Evolutionary conservation across 495 filamentous ascomycete species (phyloP), one percentile per base, ranked within the genome.

Genomic region (Aspergillus sparsus): DNA sequence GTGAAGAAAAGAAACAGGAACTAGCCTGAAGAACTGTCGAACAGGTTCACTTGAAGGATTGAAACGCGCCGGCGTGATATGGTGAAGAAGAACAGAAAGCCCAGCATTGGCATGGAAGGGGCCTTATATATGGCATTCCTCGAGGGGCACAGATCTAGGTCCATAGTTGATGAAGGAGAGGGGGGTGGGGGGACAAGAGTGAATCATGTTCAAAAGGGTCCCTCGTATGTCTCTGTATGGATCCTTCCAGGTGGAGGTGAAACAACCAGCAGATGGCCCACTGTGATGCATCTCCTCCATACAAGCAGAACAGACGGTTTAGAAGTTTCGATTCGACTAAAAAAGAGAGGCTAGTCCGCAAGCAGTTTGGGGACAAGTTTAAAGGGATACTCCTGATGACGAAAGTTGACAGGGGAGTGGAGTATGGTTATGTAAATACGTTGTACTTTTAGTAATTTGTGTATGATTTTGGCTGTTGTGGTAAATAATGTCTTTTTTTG

Each of bases 21-120:
- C 74, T 74, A 63, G 74, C 74, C 74, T 71, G 74, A 61, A 57
- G 44, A 59, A 62, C 36, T 68, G 63, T 73, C 68, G 64, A 75
- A 71, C 66, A 66, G 55, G 21, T 21, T 65, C 47, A 63, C 36
- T 56, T 15, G 62, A 64, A 68, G 64, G 64, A 68, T 41, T 37
- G 60, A 58, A 65, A 58, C 64, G 66, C 44, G 58, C 65, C 62
- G 63, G 67, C 62, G 66, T 63, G 53, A 50, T 64, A 62, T 56
- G 57, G 60, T 57, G 50, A 47, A 47, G 56, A 32, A 59, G 58
- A 45, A 56, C 42, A 47, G 46, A 45, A 21, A 49, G 35, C 33
- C 34, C 49, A 58, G 61, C 54, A 56, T 31, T 54, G 61, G 61
- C 35, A 55, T 57, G 9, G 52, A 36, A 51, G 55, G 58, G 57